These are phyloP conservation scores for Emergomyces orientalis DNA, from an alignment of 2,329 filamentous ascomycete species.

Conservation along the genomic window DNA sequence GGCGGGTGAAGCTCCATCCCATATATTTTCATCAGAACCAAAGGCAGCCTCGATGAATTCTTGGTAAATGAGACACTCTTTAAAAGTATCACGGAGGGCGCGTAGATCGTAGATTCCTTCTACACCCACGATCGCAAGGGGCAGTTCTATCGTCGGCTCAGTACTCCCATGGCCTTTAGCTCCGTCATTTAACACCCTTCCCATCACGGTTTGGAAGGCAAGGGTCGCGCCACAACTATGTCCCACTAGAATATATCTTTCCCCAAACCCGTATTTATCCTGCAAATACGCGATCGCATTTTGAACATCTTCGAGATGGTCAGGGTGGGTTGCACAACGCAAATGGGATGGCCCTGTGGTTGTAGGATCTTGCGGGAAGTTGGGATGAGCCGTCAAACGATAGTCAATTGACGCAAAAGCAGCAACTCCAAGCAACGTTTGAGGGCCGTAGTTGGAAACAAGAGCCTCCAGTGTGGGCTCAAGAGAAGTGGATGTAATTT, in stretches of 20 bases:
- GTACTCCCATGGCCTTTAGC: conserved; percentile 7
- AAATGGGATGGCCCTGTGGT: conserved; percentile 23
- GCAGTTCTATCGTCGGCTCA: conserved; percentile 19
- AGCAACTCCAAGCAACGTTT: conserved; percentile 21
- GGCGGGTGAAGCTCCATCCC: conserved; percentile 35
- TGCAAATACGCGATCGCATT: conserved; percentile 35
- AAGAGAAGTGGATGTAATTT: conserved; percentile 30
- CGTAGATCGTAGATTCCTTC: conserved; percentile 39
- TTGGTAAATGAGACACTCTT: conserved; percentile 28
- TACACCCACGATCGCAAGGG: conserved; percentile 34
- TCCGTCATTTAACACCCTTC: conserved; percentile 14
- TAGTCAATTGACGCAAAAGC: conserved; percentile 40
- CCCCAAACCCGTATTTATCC: conserved; percentile 30
- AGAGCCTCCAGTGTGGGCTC: conserved; percentile 28
- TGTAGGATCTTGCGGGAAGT: conserved; percentile 29
- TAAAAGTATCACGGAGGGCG: conserved; percentile 27
- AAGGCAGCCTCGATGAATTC: conserved; percentile 37
- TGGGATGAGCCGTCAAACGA: conserved; percentile 37
- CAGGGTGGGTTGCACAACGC: conserved; percentile 35
- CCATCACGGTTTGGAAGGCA: conserved; percentile 38
- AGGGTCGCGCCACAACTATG: conserved; percentile 42
- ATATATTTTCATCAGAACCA: conserved; percentile 28
- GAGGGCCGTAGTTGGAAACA: conserved; percentile 14
- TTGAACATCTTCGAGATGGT: conserved; percentile 37
- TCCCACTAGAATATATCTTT: conserved; percentile 36